Conservation (phyloP, 2,329 filamentous ascomycete species). For the Trichoderma oligosporum region DNA sequence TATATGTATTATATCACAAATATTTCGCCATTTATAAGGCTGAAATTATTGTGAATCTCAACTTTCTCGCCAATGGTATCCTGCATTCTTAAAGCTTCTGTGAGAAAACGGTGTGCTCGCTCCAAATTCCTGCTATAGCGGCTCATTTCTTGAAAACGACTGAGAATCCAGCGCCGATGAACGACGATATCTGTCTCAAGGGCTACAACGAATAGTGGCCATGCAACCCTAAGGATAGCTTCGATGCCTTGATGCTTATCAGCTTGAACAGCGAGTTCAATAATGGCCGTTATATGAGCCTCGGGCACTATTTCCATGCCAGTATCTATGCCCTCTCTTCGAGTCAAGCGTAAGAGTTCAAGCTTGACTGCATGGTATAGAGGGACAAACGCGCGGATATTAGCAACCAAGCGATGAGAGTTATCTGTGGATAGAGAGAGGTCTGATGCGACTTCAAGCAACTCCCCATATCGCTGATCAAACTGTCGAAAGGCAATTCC, state of each 20-base stretch:
- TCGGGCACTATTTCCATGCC: constrained; percentile 8
- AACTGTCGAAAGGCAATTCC: constrained; percentile 25
- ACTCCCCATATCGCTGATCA: constrained; percentile 25
- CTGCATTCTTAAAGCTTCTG: constrained; percentile 25
- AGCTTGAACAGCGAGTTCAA: constrained; percentile 34
- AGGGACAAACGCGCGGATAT: constrained; percentile 35
- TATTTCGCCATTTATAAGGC: background rate
- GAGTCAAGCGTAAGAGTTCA: constrained; percentile 23
- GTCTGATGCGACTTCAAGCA: constrained; percentile 28
- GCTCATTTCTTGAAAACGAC: constrained; percentile 30
- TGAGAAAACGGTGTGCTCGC: constrained; percentile 30
- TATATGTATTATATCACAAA: constrained; percentile 4
- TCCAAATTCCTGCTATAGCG: constrained; percentile 33
- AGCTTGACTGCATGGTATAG: constrained; percentile 35
- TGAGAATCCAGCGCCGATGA: constrained; percentile 34
- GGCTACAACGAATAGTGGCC: constrained; percentile 36
- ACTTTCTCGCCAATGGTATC: background rate
- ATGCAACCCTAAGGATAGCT: constrained; percentile 32
- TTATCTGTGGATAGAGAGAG: constrained; percentile 27
- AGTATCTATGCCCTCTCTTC: constrained; percentile 16
- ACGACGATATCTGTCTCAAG: constrained; percentile 34
- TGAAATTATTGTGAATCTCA: background rate
- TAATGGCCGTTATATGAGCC: constrained; percentile 32
- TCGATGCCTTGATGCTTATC: constrained; percentile 33
- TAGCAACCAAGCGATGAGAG: constrained; percentile 31